Percentiles rank a stretch among this genome's conserved stretches.
Evolutionary conservation across 2,329 filamentous ascomycete species (phyloP).

Genomic region (Claviceps capensis): DNA sequence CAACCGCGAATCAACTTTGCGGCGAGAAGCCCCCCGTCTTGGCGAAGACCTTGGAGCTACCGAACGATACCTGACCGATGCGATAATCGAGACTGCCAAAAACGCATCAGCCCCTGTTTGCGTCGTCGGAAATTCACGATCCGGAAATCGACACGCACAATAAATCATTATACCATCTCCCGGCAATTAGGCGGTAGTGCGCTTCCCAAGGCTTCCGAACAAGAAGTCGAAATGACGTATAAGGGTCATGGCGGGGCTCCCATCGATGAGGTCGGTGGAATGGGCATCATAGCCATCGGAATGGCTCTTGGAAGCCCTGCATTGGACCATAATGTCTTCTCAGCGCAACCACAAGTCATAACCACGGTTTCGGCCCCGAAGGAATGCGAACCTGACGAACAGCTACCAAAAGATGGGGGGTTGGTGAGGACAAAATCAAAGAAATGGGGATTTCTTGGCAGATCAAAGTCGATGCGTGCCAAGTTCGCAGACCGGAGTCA

Average conservation of each 20-base stretch:
- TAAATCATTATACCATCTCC: not conserved
- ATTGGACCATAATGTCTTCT: conserved; percentile 19
- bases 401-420: conserved; percentile 7
- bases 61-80: not conserved
- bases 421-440: conserved; percentile 32
- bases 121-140: not conserved
- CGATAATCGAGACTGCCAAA: not conserved
- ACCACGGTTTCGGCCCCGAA: conserved; percentile 13
- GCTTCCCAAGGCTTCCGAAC: conserved; percentile 26
- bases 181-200: not conserved
- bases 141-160: not conserved
- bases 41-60: not conserved
- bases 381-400: conserved; percentile 7
- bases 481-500: conserved; percentile 7
- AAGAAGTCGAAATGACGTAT: not conserved
- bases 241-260: not conserved
- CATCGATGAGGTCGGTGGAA: conserved; percentile 18
- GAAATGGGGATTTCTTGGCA: conserved; percentile 46
- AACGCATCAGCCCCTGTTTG: not conserved
- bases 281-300: conserved; percentile 41
- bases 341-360: conserved; percentile 15
- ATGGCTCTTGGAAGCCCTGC: conserved; percentile 62
- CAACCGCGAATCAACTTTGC: not conserved
- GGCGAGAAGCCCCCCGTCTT: not conserved
- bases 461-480: conserved; percentile 22